Evolutionary conservation across 2,329 filamentous ascomycete genomes (phyloP).

Genomic region (Ceratocystis diversiconidia): DNA sequence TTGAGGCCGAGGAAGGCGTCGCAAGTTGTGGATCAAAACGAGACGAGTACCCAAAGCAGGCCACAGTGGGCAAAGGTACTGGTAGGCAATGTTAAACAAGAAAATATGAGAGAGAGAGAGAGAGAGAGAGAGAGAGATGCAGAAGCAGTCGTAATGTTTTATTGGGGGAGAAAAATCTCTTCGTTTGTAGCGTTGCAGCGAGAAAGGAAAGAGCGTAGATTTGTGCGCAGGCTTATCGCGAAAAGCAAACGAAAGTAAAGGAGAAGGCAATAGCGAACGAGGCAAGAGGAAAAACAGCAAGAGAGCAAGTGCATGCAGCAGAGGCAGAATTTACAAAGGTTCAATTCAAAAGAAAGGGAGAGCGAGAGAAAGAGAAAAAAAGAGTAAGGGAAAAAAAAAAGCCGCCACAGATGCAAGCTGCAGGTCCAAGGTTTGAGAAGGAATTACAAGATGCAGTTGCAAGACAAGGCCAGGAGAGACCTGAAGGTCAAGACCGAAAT

Average conservation of each 20-base stretch:
- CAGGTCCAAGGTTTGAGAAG: conserved; percentile 2
- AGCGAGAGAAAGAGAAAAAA: background rate
- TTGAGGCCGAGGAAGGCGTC: background rate
- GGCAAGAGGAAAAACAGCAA: background rate
- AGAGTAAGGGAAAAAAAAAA: background rate
- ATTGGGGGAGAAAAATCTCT: background rate
- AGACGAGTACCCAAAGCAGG: background rate
- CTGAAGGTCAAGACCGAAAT: background rate
- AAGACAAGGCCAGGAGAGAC: conserved; percentile 1
- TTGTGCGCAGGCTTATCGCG: conserved; percentile 6
- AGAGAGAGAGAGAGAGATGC: background rate
- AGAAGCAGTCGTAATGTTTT: background rate
- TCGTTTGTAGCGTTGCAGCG: background rate
- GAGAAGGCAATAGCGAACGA: background rate
- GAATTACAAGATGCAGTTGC: conserved; percentile 2
- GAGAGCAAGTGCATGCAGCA: background rate
- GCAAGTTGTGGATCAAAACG: background rate
- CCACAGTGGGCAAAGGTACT: background rate
- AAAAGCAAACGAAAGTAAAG: background rate
- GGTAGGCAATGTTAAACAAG: background rate
- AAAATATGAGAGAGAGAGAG: background rate
- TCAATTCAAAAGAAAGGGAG: background rate
- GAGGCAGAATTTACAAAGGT: background rate
- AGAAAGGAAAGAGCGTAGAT: conserved; percentile 3
- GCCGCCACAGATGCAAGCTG: background rate